Evolutionary conservation across 495 filamentous ascomycete genomes (phyloP), one percentile per base, ranked within the genome.

Genomic region (Neurospora pannonica): DNA sequence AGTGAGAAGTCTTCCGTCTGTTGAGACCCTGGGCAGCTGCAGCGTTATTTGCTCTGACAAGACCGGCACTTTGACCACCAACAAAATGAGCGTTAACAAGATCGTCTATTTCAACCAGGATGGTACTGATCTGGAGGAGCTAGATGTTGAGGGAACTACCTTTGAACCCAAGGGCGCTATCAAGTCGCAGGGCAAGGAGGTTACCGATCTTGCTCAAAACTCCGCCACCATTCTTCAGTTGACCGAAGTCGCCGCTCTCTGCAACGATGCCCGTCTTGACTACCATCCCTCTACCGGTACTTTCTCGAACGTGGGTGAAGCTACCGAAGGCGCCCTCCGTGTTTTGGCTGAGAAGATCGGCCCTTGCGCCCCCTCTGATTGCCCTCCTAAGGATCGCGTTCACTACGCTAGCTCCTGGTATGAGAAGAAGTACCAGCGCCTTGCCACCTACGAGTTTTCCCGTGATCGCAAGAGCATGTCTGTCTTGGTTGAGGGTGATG

Each of bases 11-110:
- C 87, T 99, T 73, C 97, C 96, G 24, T 98, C 97, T 9, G 96
- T 99, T 73, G 97, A 99, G 83, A 99, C 97, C 13, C 86, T 99
- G 46, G 97, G 97, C 78, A 98, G 97, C 88, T 99, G 97, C 87
- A 98, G 96, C 79, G 94, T 99, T 72, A 97, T 99, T 80, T 99
- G 97, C 85, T 99, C 97, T n/a, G 97, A 99, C 85, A 99, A 99
- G 87, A 99, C 97, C 2, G 97, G 97, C 75, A 99, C 97, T 31
- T 84, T 99, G 80, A 99, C 97, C 36, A 99, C 97, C 42, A 99
- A 98, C 84, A 94, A 99, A 83, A 99, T 99, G 97, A 98, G 96
- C 79, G 97, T 97, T 71, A 95, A 90, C 81, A 97, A 95, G 83
- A 86, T 98, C 48, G 92, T 97, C 38, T 93, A 93, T 80, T 85